Base-by-base conservation (phyloP, 192 early-diverging fungal genomes). In the Entomortierella parvispora region DNA sequence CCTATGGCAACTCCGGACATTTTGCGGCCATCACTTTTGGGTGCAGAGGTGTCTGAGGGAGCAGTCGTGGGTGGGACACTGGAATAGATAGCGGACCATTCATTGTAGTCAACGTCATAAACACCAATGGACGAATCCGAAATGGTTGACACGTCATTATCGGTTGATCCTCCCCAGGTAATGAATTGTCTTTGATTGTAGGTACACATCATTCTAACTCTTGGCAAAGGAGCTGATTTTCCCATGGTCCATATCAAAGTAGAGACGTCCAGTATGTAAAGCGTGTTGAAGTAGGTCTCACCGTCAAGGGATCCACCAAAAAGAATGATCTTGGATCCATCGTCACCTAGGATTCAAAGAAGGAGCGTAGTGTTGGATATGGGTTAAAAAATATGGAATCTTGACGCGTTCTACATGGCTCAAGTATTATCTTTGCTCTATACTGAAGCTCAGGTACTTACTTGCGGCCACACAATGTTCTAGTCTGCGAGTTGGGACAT, bases 161-260 rank as follows among this genome's bases (percentile, higher is more conserved):
- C 57, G 18, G 48, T 65, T 5, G 70, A 77, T 32, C 72, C 72
- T 10, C 72, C 72, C 44, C 43, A 77, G 53, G 47, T 59, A 28
- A 77, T 49, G 20, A 77, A 58, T 47, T 77, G 72, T 17, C 17
- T 32, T 25, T 57, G 28, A 33, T 68, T 45, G 29, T 68, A 42
- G 1, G 47, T 64, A 29, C 72, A 77, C 8, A 65, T 50, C 65
- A 77, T 63, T 7, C 72, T 57, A 3, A 65, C 68, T 12, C 72
- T 42, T 9, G 26, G 17, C 3, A 14, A 18, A 15, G 33, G 3
- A 2, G 65, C 53, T 1, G 65, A 26, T 10, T 28, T 20, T 15
- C 58, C 58, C 11, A 25, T 32, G 1, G 14, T 60, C 71, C 71
- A 75, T 53, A 28, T 37, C 2, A 20, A 23, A 2, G 57, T 51